Evolutionary conservation across 2,329 filamentous ascomycete species (phyloP), one percentile per base, ranked within the genome.

Genomic region (Didymella segeticola): DNA sequence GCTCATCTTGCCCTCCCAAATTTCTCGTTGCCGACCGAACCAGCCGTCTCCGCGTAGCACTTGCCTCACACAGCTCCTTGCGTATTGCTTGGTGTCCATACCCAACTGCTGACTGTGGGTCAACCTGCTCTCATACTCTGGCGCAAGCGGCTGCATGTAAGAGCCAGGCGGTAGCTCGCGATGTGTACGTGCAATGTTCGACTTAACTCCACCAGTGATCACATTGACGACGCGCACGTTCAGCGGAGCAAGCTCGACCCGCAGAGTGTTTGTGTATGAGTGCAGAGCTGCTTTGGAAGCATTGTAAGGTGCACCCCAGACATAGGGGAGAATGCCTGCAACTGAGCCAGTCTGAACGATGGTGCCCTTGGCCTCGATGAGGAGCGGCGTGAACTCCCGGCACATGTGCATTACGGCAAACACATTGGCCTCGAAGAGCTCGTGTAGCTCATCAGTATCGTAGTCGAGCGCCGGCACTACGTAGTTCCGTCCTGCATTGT

Each of bases 221-320:
- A 82, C 68, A 0, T 72, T 80, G 8, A 81, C 62, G 6, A 82
- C 79, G 10, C 75, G 69, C 7, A 81, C 78, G 7, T 75, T 78
- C 14, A 82, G 78, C 1, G 83, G 83, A 52, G 68, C 75, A 10
- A 86, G 71, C 63, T 87, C 83, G 15, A 86, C 79, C 11, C 85
- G 78, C 39, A 86, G 68, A 0, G 83, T 84, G 54, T 86, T 79
- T 51, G 79, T 81, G 67, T 83, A 87, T 1, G 79, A 75, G 64
- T 86, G 83, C 29, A 87, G 64, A 0, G 85, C 84, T 0, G 83
- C 84, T 67, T 86, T 86, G 30, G 80, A 81, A 7, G 83, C 82
- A 61, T 83, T 84, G 74, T 87, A 87, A 3, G 73, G 73, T 31
- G 60, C 62, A n/a, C 63, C 68, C 61, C 68, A 71, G 6, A 62